phyloP scores from a whole-genome alignment of 1,139 yeast species.

The Taphrina deformans region DNA sequence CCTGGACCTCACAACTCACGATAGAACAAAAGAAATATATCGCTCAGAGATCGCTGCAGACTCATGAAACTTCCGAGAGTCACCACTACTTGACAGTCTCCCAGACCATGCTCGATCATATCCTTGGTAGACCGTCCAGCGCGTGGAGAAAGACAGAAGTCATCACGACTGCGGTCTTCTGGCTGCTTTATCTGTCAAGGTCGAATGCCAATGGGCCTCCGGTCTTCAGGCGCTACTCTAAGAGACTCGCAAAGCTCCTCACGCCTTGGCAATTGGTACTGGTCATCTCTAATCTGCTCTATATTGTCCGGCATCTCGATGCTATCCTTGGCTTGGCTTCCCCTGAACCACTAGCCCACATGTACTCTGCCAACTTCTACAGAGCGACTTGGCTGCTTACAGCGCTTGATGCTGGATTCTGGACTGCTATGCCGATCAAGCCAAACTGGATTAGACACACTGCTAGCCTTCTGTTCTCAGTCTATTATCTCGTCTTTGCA shows the following conservation, averaged over 20 bases:
- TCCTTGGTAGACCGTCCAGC: conserved; percentile 42
- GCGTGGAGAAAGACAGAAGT: conserved; percentile 41
- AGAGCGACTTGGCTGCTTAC: conserved; percentile 42
- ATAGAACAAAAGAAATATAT: no score
- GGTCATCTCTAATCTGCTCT: conserved; percentile 40
- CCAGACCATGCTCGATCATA: conserved; percentile 48
- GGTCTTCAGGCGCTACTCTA: conserved; percentile 35
- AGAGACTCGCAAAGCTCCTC: conserved; percentile 35
- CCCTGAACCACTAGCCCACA: conserved; percentile 41
- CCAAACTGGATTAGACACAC: conserved; percentile 39
- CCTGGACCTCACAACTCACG: no score
- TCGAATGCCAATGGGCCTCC: conserved; percentile 42
- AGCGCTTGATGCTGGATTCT: conserved; percentile 42
- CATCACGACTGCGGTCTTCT: conserved; percentile 38
- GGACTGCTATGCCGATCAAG: conserved; percentile 42
- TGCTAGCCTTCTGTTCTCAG: conserved; percentile 39
- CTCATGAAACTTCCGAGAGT: no score
- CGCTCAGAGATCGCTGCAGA: no score
- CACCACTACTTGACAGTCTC: no score
- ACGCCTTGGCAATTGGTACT: conserved; percentile 42
- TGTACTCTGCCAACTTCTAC: conserved; percentile 40
- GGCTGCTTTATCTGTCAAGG: conserved; percentile 39
- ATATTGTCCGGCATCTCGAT: conserved; percentile 41
- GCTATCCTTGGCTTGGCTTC: conserved; percentile 40
- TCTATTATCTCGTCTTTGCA: conserved; percentile 41